Evolutionary conservation across 2,329 filamentous ascomycete species (phyloP).

Genomic region (Lasiodiplodia hormozganensis): DNA sequence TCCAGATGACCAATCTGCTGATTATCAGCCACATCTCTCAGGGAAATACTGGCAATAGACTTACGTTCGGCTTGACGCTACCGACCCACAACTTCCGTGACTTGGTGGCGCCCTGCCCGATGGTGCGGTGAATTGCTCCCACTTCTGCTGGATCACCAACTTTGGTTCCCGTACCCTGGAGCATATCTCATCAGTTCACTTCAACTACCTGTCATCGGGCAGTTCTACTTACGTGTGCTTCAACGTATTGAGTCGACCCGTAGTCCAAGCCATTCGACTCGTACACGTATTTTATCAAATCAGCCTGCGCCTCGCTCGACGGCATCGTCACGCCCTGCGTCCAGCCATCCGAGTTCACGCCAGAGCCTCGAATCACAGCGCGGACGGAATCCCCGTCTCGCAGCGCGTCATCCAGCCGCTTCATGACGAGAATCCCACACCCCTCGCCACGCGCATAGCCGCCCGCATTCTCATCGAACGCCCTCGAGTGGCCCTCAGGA

Average conservation of each 20-base stretch:
- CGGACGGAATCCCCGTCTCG: constrained; percentile 41
- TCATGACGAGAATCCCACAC: constrained; percentile 39
- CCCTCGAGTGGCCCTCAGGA: constrained; percentile 32
- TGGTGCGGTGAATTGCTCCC: constrained; percentile 38
- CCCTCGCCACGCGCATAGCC: constrained; percentile 40
- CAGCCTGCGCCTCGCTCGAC: too few species aligned
- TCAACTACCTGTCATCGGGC: too few species aligned
- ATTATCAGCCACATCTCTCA: background rate
- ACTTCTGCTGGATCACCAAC: constrained; percentile 64
- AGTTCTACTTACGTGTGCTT: constrained; percentile 45
- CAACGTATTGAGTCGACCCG: too few species aligned
- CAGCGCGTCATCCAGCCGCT: constrained; percentile 40
- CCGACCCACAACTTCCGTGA: constrained; percentile 35
- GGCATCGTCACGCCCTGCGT: too few species aligned
- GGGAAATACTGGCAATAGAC: background rate
- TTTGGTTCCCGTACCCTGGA: constrained; percentile 62
- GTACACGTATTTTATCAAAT: constrained; percentile 33
- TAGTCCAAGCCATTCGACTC: too few species aligned
- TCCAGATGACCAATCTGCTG: constrained; percentile 41
- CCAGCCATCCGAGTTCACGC: constrained; percentile 30
- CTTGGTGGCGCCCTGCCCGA: constrained; percentile 33
- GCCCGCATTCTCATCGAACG: constrained; percentile 36
- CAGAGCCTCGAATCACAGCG: constrained; percentile 39
- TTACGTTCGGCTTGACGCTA: too few species aligned
- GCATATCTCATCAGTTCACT: too few species aligned